Evolutionary conservation across 805 yeast species (phyloP), one percentile per base, ranked within the genome.

Genomic region (Lipomyces lipofer): DNA sequence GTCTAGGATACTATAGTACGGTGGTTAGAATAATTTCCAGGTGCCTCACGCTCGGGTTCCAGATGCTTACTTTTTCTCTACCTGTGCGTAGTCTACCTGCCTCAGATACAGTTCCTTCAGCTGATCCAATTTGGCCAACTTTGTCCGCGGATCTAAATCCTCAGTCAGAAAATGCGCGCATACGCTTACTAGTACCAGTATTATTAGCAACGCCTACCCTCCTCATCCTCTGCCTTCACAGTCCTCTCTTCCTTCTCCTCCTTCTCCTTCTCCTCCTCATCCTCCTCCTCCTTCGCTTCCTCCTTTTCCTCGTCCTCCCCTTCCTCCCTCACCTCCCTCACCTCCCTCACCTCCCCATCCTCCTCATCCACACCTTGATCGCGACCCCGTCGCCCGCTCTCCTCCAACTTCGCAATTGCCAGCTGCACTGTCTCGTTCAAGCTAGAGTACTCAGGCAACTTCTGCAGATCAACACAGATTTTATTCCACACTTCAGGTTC

Each of bases 401-500:
- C 48, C 9, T 44, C 48, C 12, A 55, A 2, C 29, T 55, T 55
- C 24, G 42, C 35, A 3, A 51, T 47, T 36, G 43, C 44, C 8
- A 30, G 9, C 25, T 28, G 28, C 15, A 43, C 30, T 15, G 19
- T 15, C 47, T 56, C 56, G 21, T 36, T 43, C 51, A 48, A 17
- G 7, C 35, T 4, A 2, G 60, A 43, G 6, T 39, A 33, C 19
- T 56, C 60, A 8, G 52, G 40, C 45, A 56, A 25, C 19, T 32
- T 33, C 9, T 45, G 39, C 21, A 56, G 17, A 17, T 46, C 58
- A 21, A n/a, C 28, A 28, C 52, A 30, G 21, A 54, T 54, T 30
- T 56, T 56, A 27, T 17, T 53, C 59, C 58, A 56, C 17, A 53
- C 59, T 33, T 56, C 60, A 4, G 52, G 38, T 33, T 56, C 60